Percentiles rank a stretch among this genome's conserved stretches.
phyloP scores from a whole-genome alignment of 164 flowering plant species.

The Vitis labrusca region DNA sequence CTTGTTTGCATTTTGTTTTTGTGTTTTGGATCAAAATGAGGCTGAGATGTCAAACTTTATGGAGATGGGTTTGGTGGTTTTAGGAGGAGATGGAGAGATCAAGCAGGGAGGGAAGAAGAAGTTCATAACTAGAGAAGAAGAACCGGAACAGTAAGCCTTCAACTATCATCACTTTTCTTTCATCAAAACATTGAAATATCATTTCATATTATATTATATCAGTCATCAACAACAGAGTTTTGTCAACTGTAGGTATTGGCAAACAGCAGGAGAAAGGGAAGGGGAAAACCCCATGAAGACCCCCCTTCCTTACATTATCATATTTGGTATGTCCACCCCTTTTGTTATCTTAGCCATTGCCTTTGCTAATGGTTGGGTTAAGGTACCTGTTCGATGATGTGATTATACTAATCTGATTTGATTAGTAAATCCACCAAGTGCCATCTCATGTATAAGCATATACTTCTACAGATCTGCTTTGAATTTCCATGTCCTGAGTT shows the following conservation, averaged over 20 bases:
- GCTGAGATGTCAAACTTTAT: background rate
- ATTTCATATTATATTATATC: too few species aligned
- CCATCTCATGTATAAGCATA: background rate
- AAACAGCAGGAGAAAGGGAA: constrained; percentile 86
- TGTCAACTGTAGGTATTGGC: constrained; percentile 75
- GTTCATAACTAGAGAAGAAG: constrained; percentile 90
- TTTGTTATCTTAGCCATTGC: constrained; percentile 89
- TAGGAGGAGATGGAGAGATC: constrained; percentile 65
- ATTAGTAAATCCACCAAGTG: background rate
- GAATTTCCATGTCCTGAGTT: background rate
- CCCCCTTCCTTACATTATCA: constrained; percentile 88
- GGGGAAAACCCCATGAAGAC: constrained; percentile 98
- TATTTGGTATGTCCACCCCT: constrained; percentile 95
- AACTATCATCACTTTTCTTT: background rate
- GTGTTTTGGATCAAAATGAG: background rate
- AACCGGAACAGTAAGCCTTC: constrained; percentile 79
- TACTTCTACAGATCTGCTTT: background rate
- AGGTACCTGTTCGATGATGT: constrained; percentile 71
- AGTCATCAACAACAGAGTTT: background rate
- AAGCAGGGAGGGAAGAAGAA: constrained; percentile 72
- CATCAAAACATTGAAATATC: background rate
- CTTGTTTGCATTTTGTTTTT: background rate
- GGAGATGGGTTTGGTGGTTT: constrained; percentile 5
- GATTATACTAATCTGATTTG: background rate
- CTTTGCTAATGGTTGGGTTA: constrained; percentile 93